phyloP scores from a whole-genome alignment of 2,329 filamentous ascomycete genomes.

The Emergomyces pasteurianus region DNA sequence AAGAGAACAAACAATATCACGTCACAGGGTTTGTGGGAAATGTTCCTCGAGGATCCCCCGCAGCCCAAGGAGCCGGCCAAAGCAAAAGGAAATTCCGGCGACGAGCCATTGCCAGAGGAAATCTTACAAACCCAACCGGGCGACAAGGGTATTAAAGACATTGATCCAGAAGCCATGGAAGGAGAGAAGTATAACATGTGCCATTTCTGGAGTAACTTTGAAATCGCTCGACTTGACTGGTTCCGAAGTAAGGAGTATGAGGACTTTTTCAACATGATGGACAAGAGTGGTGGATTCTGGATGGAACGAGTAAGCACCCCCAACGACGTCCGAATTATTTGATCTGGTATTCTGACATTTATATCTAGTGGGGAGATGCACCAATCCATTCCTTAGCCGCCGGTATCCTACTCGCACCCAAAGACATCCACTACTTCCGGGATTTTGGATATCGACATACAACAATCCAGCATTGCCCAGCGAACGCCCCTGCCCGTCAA shows the following conservation, averaged over 20 bases:
- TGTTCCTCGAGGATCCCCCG: conserved; percentile 74
- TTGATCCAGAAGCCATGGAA: conserved; percentile 90
- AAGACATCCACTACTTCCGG: conserved; percentile 96
- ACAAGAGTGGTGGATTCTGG: conserved; percentile 95
- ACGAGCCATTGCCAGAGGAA: conserved; percentile 66
- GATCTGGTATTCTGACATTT: background rate
- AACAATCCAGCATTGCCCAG: conserved; percentile 95
- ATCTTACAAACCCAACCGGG: conserved; percentile 65
- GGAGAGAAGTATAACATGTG: conserved; percentile 99
- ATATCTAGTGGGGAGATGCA: conserved; percentile 80
- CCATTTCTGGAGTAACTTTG: conserved; percentile 99
- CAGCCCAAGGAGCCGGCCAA: conserved; percentile 38
- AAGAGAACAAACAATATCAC: conserved; percentile 84
- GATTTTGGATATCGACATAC: conserved; percentile 98
- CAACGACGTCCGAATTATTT: too few species aligned
- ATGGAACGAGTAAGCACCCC: conserved; percentile 77
- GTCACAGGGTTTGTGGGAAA: conserved; percentile 92
- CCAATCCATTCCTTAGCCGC: conserved; percentile 96
- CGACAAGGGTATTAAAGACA: conserved; percentile 58
- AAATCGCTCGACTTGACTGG: conserved; percentile 89
- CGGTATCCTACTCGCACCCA: conserved; percentile 66
- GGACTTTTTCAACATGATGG: conserved; percentile 99
- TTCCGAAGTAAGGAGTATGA: conserved; percentile 96
- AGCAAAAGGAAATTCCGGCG: conserved; percentile 40
- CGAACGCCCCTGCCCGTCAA: conserved; percentile 83